Conservation (phyloP, 306 rosid species). For the Geum urbanum region DNA sequence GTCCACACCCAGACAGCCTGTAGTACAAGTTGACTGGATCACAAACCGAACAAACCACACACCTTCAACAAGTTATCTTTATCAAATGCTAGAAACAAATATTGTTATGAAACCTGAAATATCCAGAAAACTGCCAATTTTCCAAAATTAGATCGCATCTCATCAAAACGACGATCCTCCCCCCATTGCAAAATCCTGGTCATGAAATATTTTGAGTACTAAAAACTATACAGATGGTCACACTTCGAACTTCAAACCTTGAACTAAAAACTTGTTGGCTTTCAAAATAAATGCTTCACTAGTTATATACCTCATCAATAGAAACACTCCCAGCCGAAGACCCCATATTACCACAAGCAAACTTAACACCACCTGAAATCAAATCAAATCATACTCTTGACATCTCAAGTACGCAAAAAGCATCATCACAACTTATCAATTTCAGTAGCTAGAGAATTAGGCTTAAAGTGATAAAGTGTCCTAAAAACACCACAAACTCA, state of each 20-base stretch:
- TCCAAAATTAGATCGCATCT: constrained; percentile 72
- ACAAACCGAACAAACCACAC: not conserved
- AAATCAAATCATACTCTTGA: not conserved
- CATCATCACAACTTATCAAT: not conserved
- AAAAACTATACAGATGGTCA: not conserved
- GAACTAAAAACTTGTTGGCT: not conserved
- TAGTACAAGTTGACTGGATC: constrained; percentile 7
- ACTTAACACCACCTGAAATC: constrained; percentile 59
- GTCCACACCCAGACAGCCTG: constrained; percentile 99
- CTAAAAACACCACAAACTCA: too few relatives aligned
- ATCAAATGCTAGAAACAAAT: constrained; percentile 12
- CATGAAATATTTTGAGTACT: not conserved
- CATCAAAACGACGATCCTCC: constrained; percentile 90
- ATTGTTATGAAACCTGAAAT: constrained; percentile 63
- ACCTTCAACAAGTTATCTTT: not conserved
- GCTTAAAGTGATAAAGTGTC: too few relatives aligned
- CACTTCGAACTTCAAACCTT: not conserved
- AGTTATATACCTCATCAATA: constrained; percentile 55
- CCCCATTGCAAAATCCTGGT: constrained; percentile 90
- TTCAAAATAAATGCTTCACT: not conserved
- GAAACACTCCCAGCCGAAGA: constrained; percentile 72
- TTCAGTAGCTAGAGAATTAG: not conserved
- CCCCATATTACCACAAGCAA: constrained; percentile 83
- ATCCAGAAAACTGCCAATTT: constrained; percentile 88
- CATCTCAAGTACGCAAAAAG: not conserved